Evolutionary conservation across 495 filamentous ascomycete species (phyloP), one percentile per base, ranked within the genome.

Genomic region (Neurospora africana): DNA sequence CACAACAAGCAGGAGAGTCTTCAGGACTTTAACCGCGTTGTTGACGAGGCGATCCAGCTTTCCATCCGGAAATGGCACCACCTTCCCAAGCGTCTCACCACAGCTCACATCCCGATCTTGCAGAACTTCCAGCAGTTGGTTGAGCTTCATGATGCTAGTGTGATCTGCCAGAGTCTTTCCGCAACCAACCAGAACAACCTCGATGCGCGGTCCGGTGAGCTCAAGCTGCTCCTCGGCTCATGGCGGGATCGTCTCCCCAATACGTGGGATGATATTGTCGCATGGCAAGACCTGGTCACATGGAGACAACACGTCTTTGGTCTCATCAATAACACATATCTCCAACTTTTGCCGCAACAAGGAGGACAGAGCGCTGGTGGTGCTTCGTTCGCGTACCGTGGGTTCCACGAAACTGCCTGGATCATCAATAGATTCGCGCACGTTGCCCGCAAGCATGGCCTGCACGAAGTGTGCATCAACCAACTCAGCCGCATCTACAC

Each of bases 271-370:
- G 96, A 99, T 78, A 99, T 99, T 82, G 97, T 97, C 76, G 92
- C 94, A 30, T 99, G 96, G 96, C 95, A 98, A 78, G 96, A 98
- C 77, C 86, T 99, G 27, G 95, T 99, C 23, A 98, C 96, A 3
- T 99, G 96, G 96, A 89, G 96, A 75, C 96, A 98, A 79, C 96
- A 99, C 81, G 96, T 99, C 74, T 99, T 99, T 84, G 91, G 94
- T 69, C 88, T 98, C 15, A 99, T 99, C 82, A 99, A 99, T 78
- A 87, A 85, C 13, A 97, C 93, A 0, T 99, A 99, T 77, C 89
- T 99, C 5, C 88, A 89, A 35, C 87, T 99, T 71, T 81, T 98
- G 37, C 96, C 93, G 5, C 91, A 86, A 19, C 90, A 94, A 77
- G 74, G 77, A 15, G 74, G 77, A 17, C 92, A 91, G 79, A 93